Evolutionary conservation across 1,284 basidiomycete species (phyloP), one percentile per base, ranked within the genome.

Genomic region (Moesziomyces globuligerus): DNA sequence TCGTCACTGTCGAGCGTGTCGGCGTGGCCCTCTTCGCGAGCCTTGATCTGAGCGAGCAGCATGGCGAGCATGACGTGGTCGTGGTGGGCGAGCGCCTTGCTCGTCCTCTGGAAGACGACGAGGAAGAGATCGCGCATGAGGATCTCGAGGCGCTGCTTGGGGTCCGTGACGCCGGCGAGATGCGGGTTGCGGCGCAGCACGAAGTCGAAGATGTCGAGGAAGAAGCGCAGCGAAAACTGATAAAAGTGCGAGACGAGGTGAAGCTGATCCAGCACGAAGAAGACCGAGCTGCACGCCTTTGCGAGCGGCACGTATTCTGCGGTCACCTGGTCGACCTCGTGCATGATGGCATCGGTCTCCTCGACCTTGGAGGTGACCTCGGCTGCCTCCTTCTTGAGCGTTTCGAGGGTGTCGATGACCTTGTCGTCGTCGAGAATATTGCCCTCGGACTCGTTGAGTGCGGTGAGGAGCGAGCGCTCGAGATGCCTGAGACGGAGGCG

Each of bases 391-490:
- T 90, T 89, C 84, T 99, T 99, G 79, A 99, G 86, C 7, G 92
- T 95, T 84, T 99, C 97, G 62, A 99, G 86, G 1, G 95, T 98
- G 71, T 93, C 89, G 73, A 99, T 98, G 72, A 99, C 95, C 83
- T 97, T 98, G 86, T 99, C 96, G 81, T 99, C 95, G 73, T 99
- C 96, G 36, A 99, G 87, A 71, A 99, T 98, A 82, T 97, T 97
- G 55, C 96, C 96, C 0, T 90, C 88, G 0, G 94, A 97, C 75
- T 98, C 95, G 83, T 98, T 99, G 60, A 99, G 88, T 10, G 95
- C 96, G 81, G 96, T 92, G 8, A 99, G 85, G 7, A 99, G 87
- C 18, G 94, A 87, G 81, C 94, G 93, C 83, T 99, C 96, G 39
- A 99, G 87, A 20, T 93, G 94, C 43, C 93, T 88, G 43, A 98